A percentile compares a stretch with the other conserved stretches of the same genome.
phyloP scores from a whole-genome alignment of 2,329 filamentous ascomycete genomes.

The Raffaelea arxii region DNA sequence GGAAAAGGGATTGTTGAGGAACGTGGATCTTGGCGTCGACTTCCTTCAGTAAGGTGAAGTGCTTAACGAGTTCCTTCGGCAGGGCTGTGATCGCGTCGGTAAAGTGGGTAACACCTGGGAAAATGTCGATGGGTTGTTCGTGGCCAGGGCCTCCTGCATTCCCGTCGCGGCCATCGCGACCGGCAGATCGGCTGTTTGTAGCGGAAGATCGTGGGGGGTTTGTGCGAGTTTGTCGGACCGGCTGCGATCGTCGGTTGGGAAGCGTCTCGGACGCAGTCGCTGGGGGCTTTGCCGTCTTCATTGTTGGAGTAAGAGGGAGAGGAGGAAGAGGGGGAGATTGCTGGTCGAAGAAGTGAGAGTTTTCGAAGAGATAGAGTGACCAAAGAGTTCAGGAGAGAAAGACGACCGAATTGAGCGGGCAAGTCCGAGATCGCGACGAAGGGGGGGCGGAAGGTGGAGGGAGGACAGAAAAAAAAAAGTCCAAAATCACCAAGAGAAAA shows the following conservation, averaged over 20 bases:
- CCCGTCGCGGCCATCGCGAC: constrained; percentile 24
- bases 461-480: neutral
- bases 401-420: neutral
- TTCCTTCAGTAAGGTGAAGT: constrained; percentile 93
- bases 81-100: constrained; percentile 86
- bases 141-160: constrained; percentile 32
- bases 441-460: neutral
- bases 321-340: constrained; percentile 2
- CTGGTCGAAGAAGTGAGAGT: constrained; percentile 10
- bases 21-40: constrained; percentile 94
- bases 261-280: constrained; percentile 28
- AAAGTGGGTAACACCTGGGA: constrained; percentile 63
- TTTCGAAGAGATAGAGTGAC: constrained; percentile 1
- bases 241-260: constrained; percentile 26
- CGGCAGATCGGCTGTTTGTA: constrained; percentile 25
- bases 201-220: constrained; percentile 50
- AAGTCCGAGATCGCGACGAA: neutral
- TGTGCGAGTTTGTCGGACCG: constrained; percentile 24
- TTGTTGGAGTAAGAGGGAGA: constrained; percentile 19
- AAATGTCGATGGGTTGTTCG: constrained; percentile 56
- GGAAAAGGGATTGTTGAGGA: constrained; percentile 72
- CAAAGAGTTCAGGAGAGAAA: neutral
- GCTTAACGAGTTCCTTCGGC: constrained; percentile 87
- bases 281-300: constrained; percentile 46
- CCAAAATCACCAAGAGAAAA: no score